These are phyloP conservation scores for Paecilomyces niveus DNA, from an alignment of 2,329 filamentous ascomycete species.

Conservation along the genomic window DNA sequence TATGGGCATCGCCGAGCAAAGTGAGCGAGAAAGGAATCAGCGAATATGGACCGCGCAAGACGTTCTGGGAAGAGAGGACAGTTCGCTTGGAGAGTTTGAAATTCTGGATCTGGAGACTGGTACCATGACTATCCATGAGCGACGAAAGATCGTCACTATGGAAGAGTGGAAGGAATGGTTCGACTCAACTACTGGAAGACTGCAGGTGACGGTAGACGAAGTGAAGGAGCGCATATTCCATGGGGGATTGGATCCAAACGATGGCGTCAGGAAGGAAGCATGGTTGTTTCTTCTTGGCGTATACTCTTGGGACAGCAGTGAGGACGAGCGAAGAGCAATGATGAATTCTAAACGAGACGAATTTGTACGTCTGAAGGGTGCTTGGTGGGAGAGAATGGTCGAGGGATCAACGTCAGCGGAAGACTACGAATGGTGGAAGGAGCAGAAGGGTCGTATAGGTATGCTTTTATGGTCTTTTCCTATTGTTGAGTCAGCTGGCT, in stretches of 20 bases:
- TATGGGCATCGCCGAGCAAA: slow-evolving; percentile 97
- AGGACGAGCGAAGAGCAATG: slow-evolving; percentile 74
- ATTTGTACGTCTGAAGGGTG: slow-evolving; percentile 86
- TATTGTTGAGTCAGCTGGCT: not conserved
- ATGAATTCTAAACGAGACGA: slow-evolving; percentile 83
- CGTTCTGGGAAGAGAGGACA: slow-evolving; percentile 88
- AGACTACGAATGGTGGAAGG: slow-evolving; percentile 91
- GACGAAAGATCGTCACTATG: slow-evolving; percentile 67
- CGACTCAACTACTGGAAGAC: slow-evolving; percentile 59
- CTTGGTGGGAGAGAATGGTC: slow-evolving; percentile 92
- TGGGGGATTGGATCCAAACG: slow-evolving; percentile 78
- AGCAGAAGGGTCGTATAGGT: slow-evolving; percentile 91
- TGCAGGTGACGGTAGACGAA: slow-evolving; percentile 79
- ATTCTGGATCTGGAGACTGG: slow-evolving; percentile 73
- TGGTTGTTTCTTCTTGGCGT: slow-evolving; percentile 93
- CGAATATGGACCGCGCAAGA: slow-evolving; percentile 91
- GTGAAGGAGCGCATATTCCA: slow-evolving; percentile 98
- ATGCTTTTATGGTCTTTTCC: slow-evolving; percentile 33
- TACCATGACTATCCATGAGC: slow-evolving; percentile 66
- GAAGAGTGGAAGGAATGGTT: slow-evolving; percentile 92
- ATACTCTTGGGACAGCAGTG: slow-evolving; percentile 85
- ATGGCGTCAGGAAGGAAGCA: slow-evolving; percentile 90
- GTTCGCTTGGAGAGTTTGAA: slow-evolving; percentile 92
- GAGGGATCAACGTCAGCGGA: slow-evolving; percentile 74
- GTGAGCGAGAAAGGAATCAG: slow-evolving; percentile 76